Percentiles rank a stretch among this genome's conserved stretches.
Conservation (phyloP, 139 green algal genomes). For the Chlamydomonas sphaeroides region DNA sequence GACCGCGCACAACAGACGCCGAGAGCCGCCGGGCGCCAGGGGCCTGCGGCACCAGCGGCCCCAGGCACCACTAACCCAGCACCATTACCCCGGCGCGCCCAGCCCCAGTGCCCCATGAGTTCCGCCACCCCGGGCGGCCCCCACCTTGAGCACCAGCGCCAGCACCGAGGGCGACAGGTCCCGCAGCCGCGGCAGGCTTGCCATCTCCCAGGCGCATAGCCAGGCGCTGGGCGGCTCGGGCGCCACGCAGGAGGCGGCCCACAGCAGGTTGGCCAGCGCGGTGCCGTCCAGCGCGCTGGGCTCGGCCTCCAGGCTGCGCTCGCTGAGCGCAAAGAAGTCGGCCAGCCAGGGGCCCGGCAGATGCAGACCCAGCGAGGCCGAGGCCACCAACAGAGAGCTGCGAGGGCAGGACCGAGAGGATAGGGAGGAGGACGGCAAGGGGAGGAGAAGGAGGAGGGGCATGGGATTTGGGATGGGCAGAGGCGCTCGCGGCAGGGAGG, state of each 20-base stretch:
- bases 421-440: no score
- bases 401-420: no score
- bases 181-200: not conserved
- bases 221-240: not conserved
- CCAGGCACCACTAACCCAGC: no score
- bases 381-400: constrained; percentile 6
- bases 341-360: constrained; percentile 21
- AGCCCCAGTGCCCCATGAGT: no score
- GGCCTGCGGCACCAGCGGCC: no score
- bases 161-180: constrained; percentile 28
- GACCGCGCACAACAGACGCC: no score
- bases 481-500: no score
- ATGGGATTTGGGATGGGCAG: no score
- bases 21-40: no score
- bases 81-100: no score
- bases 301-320: no score
- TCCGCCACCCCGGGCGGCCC: not conserved
- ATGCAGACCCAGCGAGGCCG: constrained; percentile 19
- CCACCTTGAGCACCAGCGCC: constrained; percentile 41
- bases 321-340: constrained; percentile 13
- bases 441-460: no score
- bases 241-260: constrained; percentile 21
- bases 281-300: not conserved
- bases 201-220: constrained; percentile 18
- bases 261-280: constrained; percentile 31